Evolutionary conservation across 169 alveolate genomes (phyloP).

Genomic region (Plasmodium vinckei): DNA sequence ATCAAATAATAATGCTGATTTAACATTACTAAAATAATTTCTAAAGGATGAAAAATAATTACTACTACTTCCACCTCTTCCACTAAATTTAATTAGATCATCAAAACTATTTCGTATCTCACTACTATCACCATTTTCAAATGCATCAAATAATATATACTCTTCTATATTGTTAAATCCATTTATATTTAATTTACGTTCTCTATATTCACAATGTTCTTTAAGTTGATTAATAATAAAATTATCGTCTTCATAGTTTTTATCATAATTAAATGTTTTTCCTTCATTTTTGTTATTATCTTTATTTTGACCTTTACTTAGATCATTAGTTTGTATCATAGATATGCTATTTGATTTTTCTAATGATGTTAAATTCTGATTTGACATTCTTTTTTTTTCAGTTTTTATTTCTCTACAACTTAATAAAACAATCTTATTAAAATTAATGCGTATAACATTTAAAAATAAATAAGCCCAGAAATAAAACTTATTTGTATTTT

Average conservation of each 20-base stretch:
- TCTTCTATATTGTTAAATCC: too few relatives aligned
- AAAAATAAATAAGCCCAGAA: conserved; percentile 58
- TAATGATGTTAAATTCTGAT: too few relatives aligned
- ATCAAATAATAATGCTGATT: conserved; percentile 23
- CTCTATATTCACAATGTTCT: too few relatives aligned
- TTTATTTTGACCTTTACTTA: background rate
- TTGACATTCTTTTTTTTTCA: background rate
- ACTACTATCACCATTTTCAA: background rate
- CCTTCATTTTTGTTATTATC: background rate
- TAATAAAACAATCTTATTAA: conserved; percentile 3
- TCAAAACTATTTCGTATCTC: background rate
- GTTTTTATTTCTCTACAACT: background rate
- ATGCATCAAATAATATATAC: background rate
- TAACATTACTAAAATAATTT: background rate
- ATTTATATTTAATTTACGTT: too few relatives aligned
- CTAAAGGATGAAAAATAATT: background rate
- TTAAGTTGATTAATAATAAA: too few relatives aligned
- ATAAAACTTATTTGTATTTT: conserved; percentile 48
- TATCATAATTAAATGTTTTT: background rate
- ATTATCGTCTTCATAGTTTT: too few relatives aligned
- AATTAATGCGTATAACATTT: conserved; percentile 28
- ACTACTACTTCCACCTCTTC: background rate
- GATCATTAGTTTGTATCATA: too few relatives aligned
- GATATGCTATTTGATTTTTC: too few relatives aligned
- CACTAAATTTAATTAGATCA: background rate